These are phyloP conservation scores for Logfia minima DNA, from an alignment of 129 eudicot genomes.

Conservation along the genomic window DNA sequence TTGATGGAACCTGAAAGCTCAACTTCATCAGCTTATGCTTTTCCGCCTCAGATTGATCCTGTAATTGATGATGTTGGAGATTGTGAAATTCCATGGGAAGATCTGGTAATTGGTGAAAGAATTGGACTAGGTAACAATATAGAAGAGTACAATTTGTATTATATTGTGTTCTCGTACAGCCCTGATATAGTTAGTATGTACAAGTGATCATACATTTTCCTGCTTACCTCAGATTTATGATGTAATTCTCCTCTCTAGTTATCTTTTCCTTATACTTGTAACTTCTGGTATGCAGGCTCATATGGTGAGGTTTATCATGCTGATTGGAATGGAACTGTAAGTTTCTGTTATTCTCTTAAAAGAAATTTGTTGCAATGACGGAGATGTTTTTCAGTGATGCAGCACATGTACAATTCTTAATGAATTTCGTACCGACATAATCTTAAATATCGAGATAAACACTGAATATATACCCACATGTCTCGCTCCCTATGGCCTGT, in stretches of 20 bases:
- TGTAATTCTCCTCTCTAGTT: constrained; percentile 14
- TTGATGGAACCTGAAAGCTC: constrained; percentile 45
- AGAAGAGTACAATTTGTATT: constrained; percentile 13
- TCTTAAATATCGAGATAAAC: not conserved
- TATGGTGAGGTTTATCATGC: constrained; percentile 98
- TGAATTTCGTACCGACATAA: not conserved
- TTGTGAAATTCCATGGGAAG: constrained; percentile 98
- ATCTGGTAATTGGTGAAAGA: constrained; percentile 91
- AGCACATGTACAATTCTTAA: not conserved
- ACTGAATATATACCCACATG: constrained; percentile 7
- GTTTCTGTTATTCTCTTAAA: constrained; percentile 35
- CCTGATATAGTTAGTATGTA: not conserved
- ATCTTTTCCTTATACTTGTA: constrained; percentile 18
- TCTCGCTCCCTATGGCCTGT: not conserved
- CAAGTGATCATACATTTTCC: not conserved
- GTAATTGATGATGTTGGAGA: constrained; percentile 91
- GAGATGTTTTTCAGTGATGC: constrained; percentile 5
- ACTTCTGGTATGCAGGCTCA: constrained; percentile 59
- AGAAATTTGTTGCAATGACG: constrained; percentile 3
- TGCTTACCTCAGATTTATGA: constrained; percentile 11
- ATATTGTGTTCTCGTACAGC: not conserved
- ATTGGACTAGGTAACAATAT: constrained; percentile 80
- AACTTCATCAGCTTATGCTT: constrained; percentile 34
- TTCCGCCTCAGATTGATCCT: constrained; percentile 50
- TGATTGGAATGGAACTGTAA: constrained; percentile 98